Percentiles rank a stretch among this genome's conserved stretches.
Conservation (phyloP, 2,329 filamentous ascomycete species). For the Sarocladium kiliense region DNA sequence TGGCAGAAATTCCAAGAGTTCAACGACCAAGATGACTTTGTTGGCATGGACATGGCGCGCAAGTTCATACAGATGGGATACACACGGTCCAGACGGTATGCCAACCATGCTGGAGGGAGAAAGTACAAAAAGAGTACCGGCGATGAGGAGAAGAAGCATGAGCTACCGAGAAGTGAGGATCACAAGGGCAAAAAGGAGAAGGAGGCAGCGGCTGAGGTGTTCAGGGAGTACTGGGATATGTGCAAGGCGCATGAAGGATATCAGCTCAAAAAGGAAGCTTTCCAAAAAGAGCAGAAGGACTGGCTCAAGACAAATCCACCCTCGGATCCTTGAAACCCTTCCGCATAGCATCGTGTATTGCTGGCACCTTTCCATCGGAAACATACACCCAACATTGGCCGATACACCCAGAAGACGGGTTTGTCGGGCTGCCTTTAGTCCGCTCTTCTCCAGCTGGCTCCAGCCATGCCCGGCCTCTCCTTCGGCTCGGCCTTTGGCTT, state of each 20-base stretch:
- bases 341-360: not conserved
- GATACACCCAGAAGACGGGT: too few species aligned
- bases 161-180: conserved; percentile 13
- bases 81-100: conserved; percentile 55
- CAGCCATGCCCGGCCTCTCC: conserved; percentile 3
- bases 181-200: conserved; percentile 17
- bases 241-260: conserved; percentile 19
- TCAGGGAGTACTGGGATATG: conserved; percentile 15
- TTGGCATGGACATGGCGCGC: conserved; percentile 59
- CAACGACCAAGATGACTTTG: conserved; percentile 46
- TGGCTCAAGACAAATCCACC: conserved; percentile 9
- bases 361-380: too few species aligned
- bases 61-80: conserved; percentile 65
- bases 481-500: not conserved
- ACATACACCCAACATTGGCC: too few species aligned
- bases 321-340: not conserved
- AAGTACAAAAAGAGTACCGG: conserved; percentile 37
- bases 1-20: conserved; percentile 48
- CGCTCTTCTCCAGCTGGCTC: not conserved
- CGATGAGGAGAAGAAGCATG: conserved; percentile 5
- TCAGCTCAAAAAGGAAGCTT: conserved; percentile 13
- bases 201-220: conserved; percentile 16
- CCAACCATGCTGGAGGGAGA: conserved; percentile 48
- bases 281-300: conserved; percentile 13
- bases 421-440: not conserved